A percentile compares a stretch with the other conserved stretches of the same genome.
Evolutionary conservation across 2,329 filamentous ascomycete genomes (phyloP).

Genomic region (Dothideomycetidae sp.): DNA sequence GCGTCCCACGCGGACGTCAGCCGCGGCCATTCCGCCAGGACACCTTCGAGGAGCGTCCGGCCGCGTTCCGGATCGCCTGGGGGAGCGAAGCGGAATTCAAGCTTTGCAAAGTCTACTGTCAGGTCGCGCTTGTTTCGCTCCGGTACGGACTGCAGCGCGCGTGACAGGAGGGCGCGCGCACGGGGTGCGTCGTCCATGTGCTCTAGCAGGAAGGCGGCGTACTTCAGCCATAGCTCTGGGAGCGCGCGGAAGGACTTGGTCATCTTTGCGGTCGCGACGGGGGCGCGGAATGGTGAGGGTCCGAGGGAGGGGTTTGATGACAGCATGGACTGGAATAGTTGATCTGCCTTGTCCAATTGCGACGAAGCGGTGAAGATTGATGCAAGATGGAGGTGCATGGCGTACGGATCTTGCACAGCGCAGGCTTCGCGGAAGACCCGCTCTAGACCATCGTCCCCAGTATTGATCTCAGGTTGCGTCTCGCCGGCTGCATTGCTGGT

Average conservation of each 20-base stretch:
- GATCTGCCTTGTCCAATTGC: conserved; percentile 75
- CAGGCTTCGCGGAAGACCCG: conserved; percentile 83
- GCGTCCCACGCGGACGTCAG: conserved; percentile 88
- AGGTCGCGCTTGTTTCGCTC: conserved; percentile 54
- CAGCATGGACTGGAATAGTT: conserved; percentile 69
- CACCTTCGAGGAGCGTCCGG: conserved; percentile 82
- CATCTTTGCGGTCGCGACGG: conserved; percentile 5
- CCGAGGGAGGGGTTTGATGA: conserved; percentile 32
- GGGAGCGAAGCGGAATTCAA: conserved; percentile 68
- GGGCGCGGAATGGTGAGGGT: not conserved
- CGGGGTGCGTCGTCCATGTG: conserved; percentile 55
- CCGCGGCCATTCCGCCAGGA: conserved; percentile 74
- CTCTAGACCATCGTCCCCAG: conserved; percentile 63
- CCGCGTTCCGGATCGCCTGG: conserved; percentile 80
- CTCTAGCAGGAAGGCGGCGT: conserved; percentile 81
- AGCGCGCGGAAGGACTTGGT: conserved; percentile 67
- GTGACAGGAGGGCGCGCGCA: conserved; percentile 61
- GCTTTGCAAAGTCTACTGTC: conserved; percentile 73
- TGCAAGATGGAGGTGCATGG: conserved; percentile 75
- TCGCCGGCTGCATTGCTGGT: conserved; percentile 28
- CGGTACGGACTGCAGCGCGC: conserved; percentile 73
- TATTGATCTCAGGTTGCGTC: conserved; percentile 5
- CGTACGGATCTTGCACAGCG: conserved; percentile 82
- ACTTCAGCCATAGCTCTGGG: conserved; percentile 80
- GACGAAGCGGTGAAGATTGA: conserved; percentile 91